Base-by-base conservation (phyloP, 805 yeast species). In the Ascoidea tarda region DNA sequence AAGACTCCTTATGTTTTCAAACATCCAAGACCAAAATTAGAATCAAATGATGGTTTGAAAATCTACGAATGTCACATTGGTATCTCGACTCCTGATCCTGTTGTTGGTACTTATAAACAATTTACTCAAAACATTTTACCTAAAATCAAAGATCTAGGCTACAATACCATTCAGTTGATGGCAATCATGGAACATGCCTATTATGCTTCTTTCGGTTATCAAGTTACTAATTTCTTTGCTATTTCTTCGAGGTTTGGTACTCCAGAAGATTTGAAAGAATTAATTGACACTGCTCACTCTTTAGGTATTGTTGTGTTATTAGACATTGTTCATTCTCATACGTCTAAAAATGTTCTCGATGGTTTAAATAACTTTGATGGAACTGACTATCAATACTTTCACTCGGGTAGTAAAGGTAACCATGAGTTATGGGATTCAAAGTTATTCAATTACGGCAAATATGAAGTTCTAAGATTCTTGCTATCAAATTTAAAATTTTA, bases 161-260 rank as follows among this genome's bases (percentile, higher is more conserved):
- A 91, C 67, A 88, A 93, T 66, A 82, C 96, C 5, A 84, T 91
- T 60, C 99, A 91, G 69, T 74, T 91, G 63, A 91, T 91, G 99
- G 97, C 99, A 0, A 77, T 91, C 48, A 91, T 91, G 99, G 99
- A 91, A 68, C 99, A 91, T 66, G 98, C 99, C 1, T 91, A 91
- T 65, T 91, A 91, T 66, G 99, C 97, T 1, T 87, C 96, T 1
- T 91, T 91, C 65, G 99, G 99, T n/a, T 91, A 91, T 66, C 99
- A 91, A 67, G 82, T 91, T 32, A 90, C 98, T 28, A 86, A 84
- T 55, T 93, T 91, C 65, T 91, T 86, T 65, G 97, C 98, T 1
- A 74, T 78, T 31, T 82, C 93, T 51, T 90, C 97, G 6, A 76
- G 99, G 57, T 93, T 74, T 61, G 99, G 99, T 33, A 80, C 96